phyloP scores from a whole-genome alignment of 2,329 filamentous ascomycete species.

The Hypoxylon sp. region DNA sequence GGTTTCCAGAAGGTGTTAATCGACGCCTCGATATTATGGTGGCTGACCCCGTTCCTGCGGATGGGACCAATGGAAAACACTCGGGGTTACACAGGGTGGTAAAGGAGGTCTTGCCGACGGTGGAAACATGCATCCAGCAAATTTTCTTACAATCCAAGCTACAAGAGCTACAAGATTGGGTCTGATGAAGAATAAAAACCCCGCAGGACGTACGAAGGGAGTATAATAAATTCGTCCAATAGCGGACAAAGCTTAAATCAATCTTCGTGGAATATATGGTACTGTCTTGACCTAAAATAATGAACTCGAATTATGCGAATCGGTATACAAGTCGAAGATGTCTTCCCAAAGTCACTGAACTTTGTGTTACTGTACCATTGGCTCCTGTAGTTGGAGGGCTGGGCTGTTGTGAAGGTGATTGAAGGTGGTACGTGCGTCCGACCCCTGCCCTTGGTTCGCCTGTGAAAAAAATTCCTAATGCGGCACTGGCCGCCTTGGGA shows the following conservation, averaged over 20 bases:
- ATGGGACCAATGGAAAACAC: conserved; percentile 40
- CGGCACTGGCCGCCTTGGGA: conserved; percentile 37
- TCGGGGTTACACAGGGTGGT: conserved; percentile 33
- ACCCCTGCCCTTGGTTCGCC: conserved; percentile 24
- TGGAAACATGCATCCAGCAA: background rate
- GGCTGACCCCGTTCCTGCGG: conserved; percentile 46
- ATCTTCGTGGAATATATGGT: background rate
- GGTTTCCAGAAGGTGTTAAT: conserved; percentile 49
- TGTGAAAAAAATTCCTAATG: conserved; percentile 42
- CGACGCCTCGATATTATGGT: conserved; percentile 30
- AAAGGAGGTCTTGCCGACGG: conserved; percentile 15
- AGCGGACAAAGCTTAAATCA: conserved; percentile 1
- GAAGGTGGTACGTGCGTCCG: conserved; percentile 27
- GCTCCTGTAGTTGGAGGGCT: background rate
- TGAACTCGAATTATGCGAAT: background rate
- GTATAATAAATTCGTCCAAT: background rate
- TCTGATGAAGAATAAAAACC: background rate
- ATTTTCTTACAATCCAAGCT: background rate
- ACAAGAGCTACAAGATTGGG: no score
- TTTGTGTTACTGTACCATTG: conserved; percentile 15
- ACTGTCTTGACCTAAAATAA: no score
- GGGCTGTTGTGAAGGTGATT: conserved; percentile 11
- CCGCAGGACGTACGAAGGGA: background rate
- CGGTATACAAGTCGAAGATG: conserved; percentile 1
- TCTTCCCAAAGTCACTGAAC: background rate